A percentile compares a stretch with the other conserved stretches of the same genome.
Evolutionary conservation across 202 grass and related monocot species (phyloP).

Genomic region (Carex arenaria): DNA sequence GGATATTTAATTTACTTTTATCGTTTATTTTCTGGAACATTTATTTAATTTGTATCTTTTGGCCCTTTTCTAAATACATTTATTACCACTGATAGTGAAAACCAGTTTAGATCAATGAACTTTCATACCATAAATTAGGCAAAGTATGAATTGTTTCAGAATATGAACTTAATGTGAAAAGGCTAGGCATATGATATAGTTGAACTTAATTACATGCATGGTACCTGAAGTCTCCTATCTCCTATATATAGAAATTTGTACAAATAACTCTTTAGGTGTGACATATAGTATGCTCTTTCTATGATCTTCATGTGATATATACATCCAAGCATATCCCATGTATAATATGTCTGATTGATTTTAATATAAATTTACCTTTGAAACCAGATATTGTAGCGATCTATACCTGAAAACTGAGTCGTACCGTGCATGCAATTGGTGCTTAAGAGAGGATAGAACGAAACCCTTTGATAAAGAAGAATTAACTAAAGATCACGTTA

Average conservation of each 20-base stretch:
- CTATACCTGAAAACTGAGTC: constrained; percentile 80
- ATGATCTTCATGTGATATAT: constrained; percentile 9
- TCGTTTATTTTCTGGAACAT: background rate
- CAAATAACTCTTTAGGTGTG: background rate
- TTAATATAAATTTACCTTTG: background rate
- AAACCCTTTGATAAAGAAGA: constrained; percentile 27
- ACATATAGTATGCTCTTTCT: background rate
- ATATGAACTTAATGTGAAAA: background rate
- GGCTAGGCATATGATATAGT: background rate
- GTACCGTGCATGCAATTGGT: constrained; percentile 91
- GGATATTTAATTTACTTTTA: background rate
- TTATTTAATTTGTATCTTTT: background rate
- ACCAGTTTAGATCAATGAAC: background rate
- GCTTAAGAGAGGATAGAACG: constrained; percentile 48
- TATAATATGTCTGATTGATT: background rate
- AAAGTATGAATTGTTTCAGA: background rate
- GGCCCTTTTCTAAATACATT: background rate
- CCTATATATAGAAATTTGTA: background rate
- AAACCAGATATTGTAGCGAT: constrained; percentile 80
- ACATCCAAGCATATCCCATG: background rate
- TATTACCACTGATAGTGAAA: background rate
- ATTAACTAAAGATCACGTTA: background rate
- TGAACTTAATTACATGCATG: background rate
- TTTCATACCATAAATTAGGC: background rate
- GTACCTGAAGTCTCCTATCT: background rate